Conservation (phyloP, 106 monocot genomes). For the Acorus calamus region DNA sequence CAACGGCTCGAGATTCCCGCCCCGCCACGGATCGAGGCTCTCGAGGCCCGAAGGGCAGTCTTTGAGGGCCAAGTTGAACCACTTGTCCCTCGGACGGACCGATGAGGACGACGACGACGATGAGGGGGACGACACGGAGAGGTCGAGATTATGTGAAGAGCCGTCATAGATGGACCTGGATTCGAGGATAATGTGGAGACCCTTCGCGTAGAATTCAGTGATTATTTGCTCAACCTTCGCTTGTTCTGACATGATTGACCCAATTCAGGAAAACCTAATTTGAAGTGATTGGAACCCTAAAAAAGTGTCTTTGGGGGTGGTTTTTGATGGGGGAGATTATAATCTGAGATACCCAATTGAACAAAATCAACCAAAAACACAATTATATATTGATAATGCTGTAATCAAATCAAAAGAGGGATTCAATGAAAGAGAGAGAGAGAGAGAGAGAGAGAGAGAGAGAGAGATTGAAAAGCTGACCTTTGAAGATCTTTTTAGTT, state of each 20-base stretch:
- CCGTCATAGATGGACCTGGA: conserved; percentile 52
- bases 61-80: conserved; percentile 57
- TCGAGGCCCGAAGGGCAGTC: conserved; percentile 57
- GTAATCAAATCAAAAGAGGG: too few relatives aligned
- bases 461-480: too few relatives aligned
- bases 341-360: too few relatives aligned
- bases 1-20: conserved; percentile 60
- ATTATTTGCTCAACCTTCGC: conserved; percentile 64
- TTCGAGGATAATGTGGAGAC: conserved; percentile 62
- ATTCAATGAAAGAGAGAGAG: too few relatives aligned
- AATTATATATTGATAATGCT: too few relatives aligned
- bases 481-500: too few relatives aligned
- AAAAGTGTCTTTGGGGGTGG: too few relatives aligned
- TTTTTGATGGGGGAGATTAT: too few relatives aligned
- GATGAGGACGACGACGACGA: conserved; percentile 29
- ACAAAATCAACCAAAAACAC: too few relatives aligned
- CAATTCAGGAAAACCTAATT: too few relatives aligned
- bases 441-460: too few relatives aligned
- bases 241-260: conserved; percentile 16
- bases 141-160: conserved; percentile 49
- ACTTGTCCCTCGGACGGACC: conserved; percentile 42
- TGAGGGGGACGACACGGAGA: conserved; percentile 21
- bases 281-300: too few relatives aligned
- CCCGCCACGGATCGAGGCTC: conserved; percentile 58
- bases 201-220: conserved; percentile 67